These are phyloP conservation scores for Pugionium dolabratum DNA, from an alignment of 345 rosid genomes.

Conservation along the genomic window DNA sequence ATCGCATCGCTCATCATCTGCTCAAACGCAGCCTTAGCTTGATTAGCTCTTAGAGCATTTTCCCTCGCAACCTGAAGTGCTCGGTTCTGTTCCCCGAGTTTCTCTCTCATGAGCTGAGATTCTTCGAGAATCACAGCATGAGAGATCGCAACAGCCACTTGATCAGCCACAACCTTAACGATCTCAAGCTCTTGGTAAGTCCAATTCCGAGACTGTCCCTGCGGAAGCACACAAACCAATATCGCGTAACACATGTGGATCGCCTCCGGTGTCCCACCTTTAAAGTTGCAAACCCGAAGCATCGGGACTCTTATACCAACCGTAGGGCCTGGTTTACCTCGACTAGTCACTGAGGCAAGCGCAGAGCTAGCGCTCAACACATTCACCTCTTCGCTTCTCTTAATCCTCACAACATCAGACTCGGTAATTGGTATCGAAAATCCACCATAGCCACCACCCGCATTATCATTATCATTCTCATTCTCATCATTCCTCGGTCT, in stretches of 20 bases:
- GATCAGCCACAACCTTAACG: constrained; percentile 89
- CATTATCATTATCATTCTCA: constrained; percentile 7
- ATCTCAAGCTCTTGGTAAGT: constrained; percentile 79
- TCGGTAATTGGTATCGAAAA: constrained; percentile 59
- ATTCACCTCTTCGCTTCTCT: constrained; percentile 64
- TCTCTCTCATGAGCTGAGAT: constrained; percentile 86
- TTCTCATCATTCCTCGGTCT: constrained; percentile 43
- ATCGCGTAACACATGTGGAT: constrained; percentile 72
- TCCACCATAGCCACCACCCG: constrained; percentile 4
- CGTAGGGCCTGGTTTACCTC: constrained; percentile 64
- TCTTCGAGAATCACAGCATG: constrained; percentile 95
- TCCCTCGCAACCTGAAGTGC: constrained; percentile 62
- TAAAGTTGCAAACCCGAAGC: constrained; percentile 81
- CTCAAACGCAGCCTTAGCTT: constrained; percentile 72
- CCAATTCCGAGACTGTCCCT: constrained; percentile 60
- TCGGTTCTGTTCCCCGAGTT: constrained; percentile 79
- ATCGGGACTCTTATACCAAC: constrained; percentile 96
- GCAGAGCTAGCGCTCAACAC: constrained; percentile 55
- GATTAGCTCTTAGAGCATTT: constrained; percentile 85
- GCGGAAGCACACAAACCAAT: constrained; percentile 81
- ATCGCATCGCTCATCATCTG: constrained; percentile 83
- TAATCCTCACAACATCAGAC: constrained; percentile 70
- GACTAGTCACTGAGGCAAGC: constrained; percentile 61
- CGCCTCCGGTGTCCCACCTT: constrained; percentile 92
- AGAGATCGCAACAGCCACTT: constrained; percentile 95